Percentiles rank a stretch among this genome's conserved stretches.
Conservation (phyloP, 164 flowering plant species). For the Paratinospora sagittata region DNA sequence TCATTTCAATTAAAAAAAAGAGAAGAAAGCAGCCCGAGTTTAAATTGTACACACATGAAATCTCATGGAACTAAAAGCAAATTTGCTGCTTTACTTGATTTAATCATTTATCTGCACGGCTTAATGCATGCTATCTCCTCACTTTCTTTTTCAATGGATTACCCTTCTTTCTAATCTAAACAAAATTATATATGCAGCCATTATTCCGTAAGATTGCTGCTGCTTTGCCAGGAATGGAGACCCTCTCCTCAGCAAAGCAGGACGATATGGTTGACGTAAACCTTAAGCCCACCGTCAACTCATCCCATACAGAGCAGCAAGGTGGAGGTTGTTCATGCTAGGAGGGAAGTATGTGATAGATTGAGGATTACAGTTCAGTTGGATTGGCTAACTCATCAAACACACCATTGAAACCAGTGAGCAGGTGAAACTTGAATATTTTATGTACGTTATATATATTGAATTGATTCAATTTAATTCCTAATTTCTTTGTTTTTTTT, state of each 20-base stretch:
- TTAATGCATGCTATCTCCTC: background rate
- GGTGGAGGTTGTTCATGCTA: slow-evolving; percentile 77
- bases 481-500: background rate
- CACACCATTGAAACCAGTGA: no score
- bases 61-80: background rate
- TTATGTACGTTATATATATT: no score
- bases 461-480: no score
- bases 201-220: slow-evolving; percentile 84
- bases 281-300: slow-evolving; percentile 45
- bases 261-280: slow-evolving; percentile 88
- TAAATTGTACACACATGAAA: no score
- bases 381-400: no score
- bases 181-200: slow-evolving; percentile 42
- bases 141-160: background rate
- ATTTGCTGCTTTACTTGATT: background rate
- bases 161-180: background rate
- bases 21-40: background rate
- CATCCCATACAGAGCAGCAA: slow-evolving; percentile 55
- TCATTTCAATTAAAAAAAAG: background rate
- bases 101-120: background rate
- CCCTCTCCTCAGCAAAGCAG: slow-evolving; percentile 64
- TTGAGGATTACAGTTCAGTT: background rate
- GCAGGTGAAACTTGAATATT: no score
- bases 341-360: background rate
- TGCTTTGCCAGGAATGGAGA: slow-evolving; percentile 82